phyloP scores from a whole-genome alignment of 1,139 yeast genomes.

The Yamadazyma dendronema region DNA sequence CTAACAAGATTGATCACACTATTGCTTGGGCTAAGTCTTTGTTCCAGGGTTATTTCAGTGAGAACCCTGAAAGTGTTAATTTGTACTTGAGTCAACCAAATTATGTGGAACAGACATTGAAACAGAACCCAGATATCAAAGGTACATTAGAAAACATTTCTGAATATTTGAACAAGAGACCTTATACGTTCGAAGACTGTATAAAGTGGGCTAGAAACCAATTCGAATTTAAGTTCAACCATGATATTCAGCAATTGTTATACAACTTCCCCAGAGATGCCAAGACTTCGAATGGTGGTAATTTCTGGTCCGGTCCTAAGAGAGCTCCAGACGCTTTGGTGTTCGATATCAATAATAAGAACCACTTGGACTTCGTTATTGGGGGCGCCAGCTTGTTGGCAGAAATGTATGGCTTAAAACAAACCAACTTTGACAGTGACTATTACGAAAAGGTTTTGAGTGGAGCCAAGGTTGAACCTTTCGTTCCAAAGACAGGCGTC shows the following conservation, averaged over 20 bases:
- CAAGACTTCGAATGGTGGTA: conserved; percentile 83
- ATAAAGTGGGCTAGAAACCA: conserved; percentile 91
- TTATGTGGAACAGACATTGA: conserved; percentile 85
- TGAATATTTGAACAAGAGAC: conserved; percentile 72
- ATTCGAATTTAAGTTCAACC: conserved; percentile 79
- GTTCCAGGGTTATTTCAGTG: conserved; percentile 91
- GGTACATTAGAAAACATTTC: conserved; percentile 79
- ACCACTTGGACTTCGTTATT: conserved; percentile 79
- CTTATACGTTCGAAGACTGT: conserved; percentile 89
- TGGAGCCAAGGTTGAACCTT: conserved; percentile 40
- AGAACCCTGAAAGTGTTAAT: conserved; percentile 90
- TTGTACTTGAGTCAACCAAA: conserved; percentile 88
- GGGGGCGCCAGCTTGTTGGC: conserved; percentile 94
- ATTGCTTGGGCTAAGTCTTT: conserved; percentile 98
- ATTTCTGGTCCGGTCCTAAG: conserved; percentile 98
- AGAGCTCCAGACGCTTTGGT: conserved; percentile 86
- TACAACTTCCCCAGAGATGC: conserved; percentile 96
- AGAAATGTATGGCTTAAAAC: conserved; percentile 80
- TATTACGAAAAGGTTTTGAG: conserved; percentile 54
- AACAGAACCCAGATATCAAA: conserved; percentile 89
- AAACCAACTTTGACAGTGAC: conserved; percentile 38
- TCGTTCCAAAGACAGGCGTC: conserved; percentile 72
- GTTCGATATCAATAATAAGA: conserved; percentile 71
- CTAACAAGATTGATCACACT: conserved; percentile 96
- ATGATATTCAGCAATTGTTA: conserved; percentile 85